Evolutionary conservation across 768 basidiomycete species (phyloP).

Genomic region (Paxillus ammoniavirescens): DNA sequence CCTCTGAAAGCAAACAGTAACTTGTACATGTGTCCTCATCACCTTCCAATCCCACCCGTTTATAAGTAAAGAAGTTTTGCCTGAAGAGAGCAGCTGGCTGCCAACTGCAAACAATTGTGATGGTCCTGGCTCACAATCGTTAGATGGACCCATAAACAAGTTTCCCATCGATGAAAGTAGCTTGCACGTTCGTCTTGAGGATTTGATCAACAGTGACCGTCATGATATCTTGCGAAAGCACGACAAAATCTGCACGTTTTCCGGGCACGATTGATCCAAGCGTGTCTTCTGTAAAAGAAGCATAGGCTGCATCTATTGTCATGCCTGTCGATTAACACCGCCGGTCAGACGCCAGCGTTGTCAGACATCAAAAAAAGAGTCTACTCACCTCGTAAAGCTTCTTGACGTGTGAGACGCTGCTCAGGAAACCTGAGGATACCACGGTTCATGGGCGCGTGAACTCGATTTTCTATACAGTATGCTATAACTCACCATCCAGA

Average conservation of each 20-base stretch:
- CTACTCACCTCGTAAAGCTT: slow-evolving; percentile 69
- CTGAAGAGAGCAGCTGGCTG: background rate
- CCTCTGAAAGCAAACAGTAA: no score
- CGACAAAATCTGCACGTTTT: slow-evolving; percentile 83
- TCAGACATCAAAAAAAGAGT: background rate
- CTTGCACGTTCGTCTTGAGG: slow-evolving; percentile 62
- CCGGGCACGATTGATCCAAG: slow-evolving; percentile 79
- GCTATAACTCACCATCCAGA: slow-evolving; percentile 66
- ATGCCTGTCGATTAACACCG: slow-evolving; percentile 51
- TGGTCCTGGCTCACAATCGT: background rate
- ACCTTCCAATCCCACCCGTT: background rate
- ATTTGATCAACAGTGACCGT: slow-evolving; percentile 54
- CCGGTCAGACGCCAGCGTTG: background rate
- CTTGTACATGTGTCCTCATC: background rate
- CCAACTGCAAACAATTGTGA: background rate
- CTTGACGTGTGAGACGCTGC: slow-evolving; percentile 68
- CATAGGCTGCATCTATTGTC: slow-evolving; percentile 86
- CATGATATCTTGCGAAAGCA: slow-evolving; percentile 85
- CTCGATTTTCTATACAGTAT: background rate
- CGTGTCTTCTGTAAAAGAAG: slow-evolving; percentile 71
- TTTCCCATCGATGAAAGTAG: slow-evolving; percentile 78
- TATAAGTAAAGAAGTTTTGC: background rate
- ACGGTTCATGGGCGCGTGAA: no score
- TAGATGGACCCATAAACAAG: slow-evolving; percentile 43
- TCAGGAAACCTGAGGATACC: slow-evolving; percentile 67